Conservation (phyloP, 345 rosid species). For the Rubroshorea leprosula region DNA sequence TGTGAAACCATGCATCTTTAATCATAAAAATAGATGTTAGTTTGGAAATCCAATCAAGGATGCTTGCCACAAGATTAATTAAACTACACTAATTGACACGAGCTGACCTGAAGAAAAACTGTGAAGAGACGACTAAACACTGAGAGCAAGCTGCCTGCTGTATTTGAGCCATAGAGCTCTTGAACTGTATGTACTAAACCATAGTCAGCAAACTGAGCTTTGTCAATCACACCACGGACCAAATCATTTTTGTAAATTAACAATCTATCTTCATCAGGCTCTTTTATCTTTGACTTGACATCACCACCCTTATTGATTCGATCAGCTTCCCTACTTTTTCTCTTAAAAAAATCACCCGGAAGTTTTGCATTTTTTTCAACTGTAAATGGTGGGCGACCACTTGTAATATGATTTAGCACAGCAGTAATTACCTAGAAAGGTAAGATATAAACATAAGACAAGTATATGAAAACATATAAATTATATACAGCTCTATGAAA, state of each 20-base stretch:
- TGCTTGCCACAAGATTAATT: background rate
- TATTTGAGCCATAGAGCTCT: slow-evolving; percentile 82
- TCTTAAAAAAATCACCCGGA: slow-evolving; percentile 66
- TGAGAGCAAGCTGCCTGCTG: slow-evolving; percentile 86
- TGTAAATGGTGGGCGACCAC: slow-evolving; percentile 69
- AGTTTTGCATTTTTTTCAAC: slow-evolving; percentile 75
- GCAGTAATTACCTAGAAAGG: slow-evolving; percentile 43
- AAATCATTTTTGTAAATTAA: slow-evolving; percentile 58
- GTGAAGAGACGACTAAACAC: slow-evolving; percentile 86
- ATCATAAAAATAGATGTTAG: slow-evolving; percentile 28
- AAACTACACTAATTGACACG: slow-evolving; percentile 9
- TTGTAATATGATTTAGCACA: slow-evolving; percentile 44
- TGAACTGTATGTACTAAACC: slow-evolving; percentile 95
- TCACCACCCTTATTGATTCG: no score
- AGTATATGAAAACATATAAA: background rate
- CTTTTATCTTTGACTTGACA: slow-evolving; percentile 19
- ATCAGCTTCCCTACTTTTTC: slow-evolving; percentile 17
- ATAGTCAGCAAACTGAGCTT: slow-evolving; percentile 95
- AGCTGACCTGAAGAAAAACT: slow-evolving; percentile 74
- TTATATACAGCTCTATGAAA: background rate
- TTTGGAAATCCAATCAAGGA: slow-evolving; percentile 13
- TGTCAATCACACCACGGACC: slow-evolving; percentile 90
- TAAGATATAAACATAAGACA: slow-evolving; percentile 13
- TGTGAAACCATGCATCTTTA: slow-evolving; percentile 91
- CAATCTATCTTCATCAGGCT: slow-evolving; percentile 65